phyloP scores from a whole-genome alignment of 2,329 filamentous ascomycete genomes.

The Cryphonectria nitschkei region DNA sequence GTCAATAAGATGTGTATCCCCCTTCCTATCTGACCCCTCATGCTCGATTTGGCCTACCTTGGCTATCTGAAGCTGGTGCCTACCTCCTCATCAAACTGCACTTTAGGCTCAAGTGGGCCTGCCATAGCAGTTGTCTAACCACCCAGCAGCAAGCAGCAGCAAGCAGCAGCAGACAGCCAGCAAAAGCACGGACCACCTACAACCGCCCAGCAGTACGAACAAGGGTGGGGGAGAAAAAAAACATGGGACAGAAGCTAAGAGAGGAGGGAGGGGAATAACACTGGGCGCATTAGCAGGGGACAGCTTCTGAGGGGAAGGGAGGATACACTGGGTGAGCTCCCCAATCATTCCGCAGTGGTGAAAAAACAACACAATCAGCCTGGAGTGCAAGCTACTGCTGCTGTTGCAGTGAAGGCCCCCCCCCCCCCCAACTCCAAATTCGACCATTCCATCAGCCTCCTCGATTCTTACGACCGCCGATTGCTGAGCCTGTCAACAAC shows the following conservation, averaged over 20 bases:
- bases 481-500: slow-evolving; percentile 6
- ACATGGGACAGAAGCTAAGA: background rate
- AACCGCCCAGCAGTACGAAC: background rate
- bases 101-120: slow-evolving; percentile 20
- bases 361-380: slow-evolving; percentile 19
- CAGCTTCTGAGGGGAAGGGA: slow-evolving; percentile 11
- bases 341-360: background rate
- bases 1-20: background rate
- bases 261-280: slow-evolving; percentile 4
- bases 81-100: slow-evolving; percentile 20
- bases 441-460: slow-evolving; percentile 21
- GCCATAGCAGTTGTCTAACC: slow-evolving; percentile 8
- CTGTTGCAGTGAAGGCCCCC: slow-evolving; percentile 1
- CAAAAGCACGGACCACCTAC: slow-evolving; percentile 16
- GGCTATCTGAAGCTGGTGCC: slow-evolving; percentile 5
- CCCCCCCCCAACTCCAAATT: slow-evolving; percentile 1
- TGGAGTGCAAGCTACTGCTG: background rate
- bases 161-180: background rate
- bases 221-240: background rate
- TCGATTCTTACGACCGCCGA: slow-evolving; percentile 19
- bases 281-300: slow-evolving; percentile 6
- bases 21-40: background rate
- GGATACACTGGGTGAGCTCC: background rate
- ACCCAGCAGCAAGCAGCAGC: background rate
- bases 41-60: slow-evolving; percentile 1